A percentile compares a stretch with the other conserved stretches of the same genome.
phyloP scores from a whole-genome alignment of 1,139 yeast species.

The Spathaspora sp. region DNA sequence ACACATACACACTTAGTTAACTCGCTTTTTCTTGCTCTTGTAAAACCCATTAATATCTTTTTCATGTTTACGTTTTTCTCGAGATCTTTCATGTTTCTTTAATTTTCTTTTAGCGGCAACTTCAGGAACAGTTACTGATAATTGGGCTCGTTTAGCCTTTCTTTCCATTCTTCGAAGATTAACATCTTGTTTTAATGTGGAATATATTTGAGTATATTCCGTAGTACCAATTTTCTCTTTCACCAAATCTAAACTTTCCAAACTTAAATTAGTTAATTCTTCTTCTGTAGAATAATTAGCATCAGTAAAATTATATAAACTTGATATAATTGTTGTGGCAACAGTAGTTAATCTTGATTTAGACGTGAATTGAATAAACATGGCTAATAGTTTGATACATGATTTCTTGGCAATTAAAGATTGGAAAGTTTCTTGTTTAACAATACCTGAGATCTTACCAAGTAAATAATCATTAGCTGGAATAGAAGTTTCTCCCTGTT shows the following conservation, averaged over 20 bases:
- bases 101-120: conserved; percentile 73
- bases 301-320: conserved; percentile 59
- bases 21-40: conserved; percentile 55
- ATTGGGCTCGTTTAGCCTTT: conserved; percentile 69
- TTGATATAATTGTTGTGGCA: conserved; percentile 53
- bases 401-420: conserved; percentile 62
- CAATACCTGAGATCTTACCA: conserved; percentile 55
- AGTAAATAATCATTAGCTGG: conserved; percentile 65
- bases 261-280: conserved; percentile 58
- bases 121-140: conserved; percentile 81
- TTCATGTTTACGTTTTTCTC: conserved; percentile 73
- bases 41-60: conserved; percentile 79
- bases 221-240: conserved; percentile 74
- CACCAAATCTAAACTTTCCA: conserved; percentile 68
- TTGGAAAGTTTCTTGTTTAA: conserved; percentile 61
- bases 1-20: conserved; percentile 1
- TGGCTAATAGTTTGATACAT: conserved; percentile 59
- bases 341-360: conserved; percentile 36
- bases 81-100: conserved; percentile 69
- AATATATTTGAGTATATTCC: conserved; percentile 62
- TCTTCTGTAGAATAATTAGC: conserved; percentile 40
- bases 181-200: conserved; percentile 62
- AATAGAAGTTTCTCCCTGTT: neutral
- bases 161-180: conserved; percentile 70
- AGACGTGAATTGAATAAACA: conserved; percentile 52